Evolutionary conservation across 2,329 filamentous ascomycete genomes (phyloP).

Genomic region (Chlorencoelia australis): DNA sequence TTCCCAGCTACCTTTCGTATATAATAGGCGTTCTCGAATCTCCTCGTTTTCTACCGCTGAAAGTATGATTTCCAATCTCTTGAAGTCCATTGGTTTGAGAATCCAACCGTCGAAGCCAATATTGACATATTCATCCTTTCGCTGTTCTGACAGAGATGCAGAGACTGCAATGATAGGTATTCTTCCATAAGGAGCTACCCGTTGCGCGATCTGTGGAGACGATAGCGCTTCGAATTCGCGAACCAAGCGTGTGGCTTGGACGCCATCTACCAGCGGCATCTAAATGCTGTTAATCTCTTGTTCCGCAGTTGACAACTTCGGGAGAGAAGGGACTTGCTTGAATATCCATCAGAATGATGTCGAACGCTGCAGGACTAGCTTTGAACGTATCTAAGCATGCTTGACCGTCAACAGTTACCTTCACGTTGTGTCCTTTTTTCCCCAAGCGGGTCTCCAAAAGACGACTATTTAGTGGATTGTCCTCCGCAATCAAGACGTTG

Average conservation of each 20-base stretch:
- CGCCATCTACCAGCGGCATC: conserved; percentile 89
- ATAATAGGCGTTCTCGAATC: conserved; percentile 51
- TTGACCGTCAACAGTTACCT: conserved; percentile 70
- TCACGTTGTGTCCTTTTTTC: conserved; percentile 61
- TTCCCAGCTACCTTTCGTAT: conserved; percentile 67
- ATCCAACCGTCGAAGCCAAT: conserved; percentile 89
- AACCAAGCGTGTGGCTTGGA: conserved; percentile 75
- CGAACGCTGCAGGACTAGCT: conserved; percentile 53
- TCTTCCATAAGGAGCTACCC: conserved; percentile 47
- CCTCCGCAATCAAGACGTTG: conserved; percentile 75
- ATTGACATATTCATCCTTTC: conserved; percentile 58
- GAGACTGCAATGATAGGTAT: conserved; percentile 82
- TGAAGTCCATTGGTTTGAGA: conserved; percentile 77
- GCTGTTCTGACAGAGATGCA: conserved; percentile 64
- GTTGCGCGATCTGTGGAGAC: conserved; percentile 24
- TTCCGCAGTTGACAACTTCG: neutral
- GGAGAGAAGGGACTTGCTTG: conserved; percentile 47
- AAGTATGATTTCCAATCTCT: conserved; percentile 58
- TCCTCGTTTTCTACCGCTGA: conserved; percentile 54
- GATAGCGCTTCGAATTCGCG: conserved; percentile 53
- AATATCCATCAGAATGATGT: conserved; percentile 86
- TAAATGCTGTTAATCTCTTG: conserved; percentile 28
- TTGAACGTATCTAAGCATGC: conserved; percentile 66
- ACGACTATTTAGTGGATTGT: conserved; percentile 79
- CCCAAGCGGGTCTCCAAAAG: conserved; percentile 73